Base-by-base conservation (phyloP, 371 early-diverging fungal species). In the Apophysomyces trapeziformis region DNA sequence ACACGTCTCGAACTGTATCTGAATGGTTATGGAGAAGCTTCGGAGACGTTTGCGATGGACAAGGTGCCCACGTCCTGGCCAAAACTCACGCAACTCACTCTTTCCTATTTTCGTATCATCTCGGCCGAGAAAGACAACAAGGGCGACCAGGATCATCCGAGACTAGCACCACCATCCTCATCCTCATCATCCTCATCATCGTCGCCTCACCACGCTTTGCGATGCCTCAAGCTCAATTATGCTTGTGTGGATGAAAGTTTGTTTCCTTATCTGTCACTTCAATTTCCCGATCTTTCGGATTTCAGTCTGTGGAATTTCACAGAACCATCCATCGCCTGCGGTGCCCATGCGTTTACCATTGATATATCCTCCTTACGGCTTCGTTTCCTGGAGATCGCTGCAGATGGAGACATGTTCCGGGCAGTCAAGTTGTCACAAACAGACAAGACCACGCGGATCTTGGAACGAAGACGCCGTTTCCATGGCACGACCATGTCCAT, bases 1-100 rank as follows among this genome's bases (percentile, higher is more conserved):
- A 50, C n/a, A 11, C 54, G 54, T 21, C 54, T 50, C 18, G 54
- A 50, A 21, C 21, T 50, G 18, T 50, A 50, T 21, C 54, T 50
- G 32, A 26, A 26, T 21, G 54, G 54, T 11, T n/a, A 32, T 21
- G 54, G 54, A 18, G 9, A 5, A 16, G 9, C 54, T 1, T 26
- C 32, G 32, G 54, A 50, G 11, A 26, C 9, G 16, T 50, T 50
- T 26, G 54, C 16, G 21, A n/a, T 50, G 7, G 21, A 9, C 32
- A n/a, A 50, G 9, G 54, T 50, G 18, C 54, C 21, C 21, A 5
- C 16, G 4, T 21, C 16, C 21, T 50, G 54, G 54, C 54, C 54
- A 21, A 16, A 26, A 21, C 21, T 50, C 7, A 50, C 16, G 1
- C 21, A 18, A 7, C 21, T 50, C 9, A 26, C 54, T 0, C 54